Conservation (phyloP, 441 rosid genomes). For the Brassica hybrid region DNA sequence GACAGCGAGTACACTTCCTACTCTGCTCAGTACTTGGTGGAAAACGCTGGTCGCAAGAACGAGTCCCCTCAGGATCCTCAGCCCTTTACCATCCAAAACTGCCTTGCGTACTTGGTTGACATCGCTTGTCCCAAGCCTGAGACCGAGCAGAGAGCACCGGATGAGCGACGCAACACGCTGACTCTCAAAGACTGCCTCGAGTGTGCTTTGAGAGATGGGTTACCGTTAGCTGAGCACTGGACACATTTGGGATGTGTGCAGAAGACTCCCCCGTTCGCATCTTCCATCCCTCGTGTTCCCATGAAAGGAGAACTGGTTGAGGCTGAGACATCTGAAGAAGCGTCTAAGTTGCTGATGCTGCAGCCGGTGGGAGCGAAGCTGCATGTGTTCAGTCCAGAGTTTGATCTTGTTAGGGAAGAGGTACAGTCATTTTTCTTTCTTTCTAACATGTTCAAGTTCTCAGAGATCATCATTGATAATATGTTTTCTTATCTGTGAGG, state of each 20-base stretch:
- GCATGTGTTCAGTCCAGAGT: constrained; percentile 23
- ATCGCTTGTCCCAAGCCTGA: not conserved
- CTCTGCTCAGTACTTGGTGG: constrained; percentile 35
- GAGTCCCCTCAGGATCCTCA: not conserved
- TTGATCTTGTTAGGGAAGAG: not conserved
- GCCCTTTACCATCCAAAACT: not conserved
- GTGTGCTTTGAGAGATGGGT: constrained; percentile 11
- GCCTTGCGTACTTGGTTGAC: constrained; percentile 12
- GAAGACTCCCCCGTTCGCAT: constrained; percentile 7
- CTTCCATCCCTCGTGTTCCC: constrained; percentile 9
- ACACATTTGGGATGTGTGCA: constrained; percentile 15
- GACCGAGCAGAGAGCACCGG: not conserved
- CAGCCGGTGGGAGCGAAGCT: constrained; percentile 29
- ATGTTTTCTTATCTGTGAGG: not conserved
- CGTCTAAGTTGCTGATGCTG: not conserved
- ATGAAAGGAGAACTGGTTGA: constrained; percentile 28
- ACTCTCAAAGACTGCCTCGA: constrained; percentile 9
- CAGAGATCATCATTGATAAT: too few relatives aligned
- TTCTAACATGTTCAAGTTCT: not conserved
- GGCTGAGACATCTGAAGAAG: not conserved
- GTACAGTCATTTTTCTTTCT: not conserved
- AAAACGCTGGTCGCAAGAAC: not conserved
- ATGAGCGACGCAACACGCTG: not conserved
- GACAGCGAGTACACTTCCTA: constrained; percentile 26
- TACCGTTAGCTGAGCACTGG: constrained; percentile 13